These are phyloP conservation scores for Penicillium sp. DNA, from an alignment of 2,329 filamentous ascomycete genomes.

Conservation along the genomic window DNA sequence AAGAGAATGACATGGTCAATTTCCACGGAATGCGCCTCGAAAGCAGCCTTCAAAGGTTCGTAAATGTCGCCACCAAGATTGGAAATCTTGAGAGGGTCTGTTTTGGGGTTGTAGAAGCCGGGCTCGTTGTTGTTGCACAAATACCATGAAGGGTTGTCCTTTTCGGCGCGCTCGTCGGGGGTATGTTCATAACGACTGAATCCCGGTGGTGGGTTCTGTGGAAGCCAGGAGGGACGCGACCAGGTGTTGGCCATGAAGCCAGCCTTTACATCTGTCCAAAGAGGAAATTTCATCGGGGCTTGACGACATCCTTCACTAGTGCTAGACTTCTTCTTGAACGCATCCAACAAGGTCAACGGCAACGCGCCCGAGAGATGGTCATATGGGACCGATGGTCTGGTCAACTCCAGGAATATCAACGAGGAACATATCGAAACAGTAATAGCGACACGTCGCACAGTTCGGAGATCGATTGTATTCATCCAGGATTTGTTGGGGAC, in stretches of 20 bases:
- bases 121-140: slow-evolving; percentile 18
- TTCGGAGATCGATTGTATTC: slow-evolving; percentile 21
- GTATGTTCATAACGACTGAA: slow-evolving; percentile 35
- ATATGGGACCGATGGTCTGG: slow-evolving; percentile 39
- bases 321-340: slow-evolving; percentile 27
- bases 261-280: slow-evolving; percentile 13
- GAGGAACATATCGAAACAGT: slow-evolving; percentile 25
- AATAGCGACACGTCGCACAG: slow-evolving; percentile 23
- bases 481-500: slow-evolving; percentile 22
- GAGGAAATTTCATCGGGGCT: slow-evolving; percentile 32
- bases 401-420: slow-evolving; percentile 32
- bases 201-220: slow-evolving; percentile 29
- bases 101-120: slow-evolving; percentile 35
- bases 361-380: slow-evolving; percentile 40
- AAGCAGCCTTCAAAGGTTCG: slow-evolving; percentile 30
- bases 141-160: slow-evolving; percentile 21
- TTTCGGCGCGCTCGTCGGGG: slow-evolving; percentile 18
- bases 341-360: slow-evolving; percentile 38
- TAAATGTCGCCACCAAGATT: slow-evolving; percentile 39
- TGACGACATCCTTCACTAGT: slow-evolving; percentile 27
- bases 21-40: slow-evolving; percentile 32
- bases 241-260: slow-evolving; percentile 20
- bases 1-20: slow-evolving; percentile 45
- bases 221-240: slow-evolving; percentile 36
- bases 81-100: slow-evolving; percentile 42